Evolutionary conservation across 73 alveolate species (phyloP).

Genomic region (Paramecium pentaurelia): DNA sequence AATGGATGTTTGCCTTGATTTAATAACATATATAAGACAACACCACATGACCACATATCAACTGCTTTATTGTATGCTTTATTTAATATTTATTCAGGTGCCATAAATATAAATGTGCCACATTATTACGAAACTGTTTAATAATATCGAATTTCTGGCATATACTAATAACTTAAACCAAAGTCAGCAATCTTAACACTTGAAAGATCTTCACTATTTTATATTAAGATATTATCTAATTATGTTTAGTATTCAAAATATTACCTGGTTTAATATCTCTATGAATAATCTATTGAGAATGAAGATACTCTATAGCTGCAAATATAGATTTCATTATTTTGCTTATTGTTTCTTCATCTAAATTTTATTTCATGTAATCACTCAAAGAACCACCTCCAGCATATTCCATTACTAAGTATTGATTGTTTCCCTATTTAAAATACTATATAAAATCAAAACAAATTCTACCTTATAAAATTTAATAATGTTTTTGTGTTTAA

Average conservation of each 20-base stretch:
- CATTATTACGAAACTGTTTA: conserved; percentile 42
- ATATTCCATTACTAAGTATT: conserved; percentile 10
- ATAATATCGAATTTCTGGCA: not conserved
- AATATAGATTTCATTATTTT: not conserved
- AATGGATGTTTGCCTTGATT: conserved; percentile 52
- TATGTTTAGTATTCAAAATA: not conserved
- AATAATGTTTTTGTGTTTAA: conserved; percentile 57
- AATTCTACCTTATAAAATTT: conserved; percentile 18
- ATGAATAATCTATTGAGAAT: conserved; percentile 63
- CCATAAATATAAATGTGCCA: conserved; percentile 53
- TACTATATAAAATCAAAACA: not conserved
- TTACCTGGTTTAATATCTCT: conserved; percentile 71
- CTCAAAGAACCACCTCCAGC: conserved; percentile 11
- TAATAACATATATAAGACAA: conserved; percentile 47
- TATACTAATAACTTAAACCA: conserved; percentile 47
- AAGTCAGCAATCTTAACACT: conserved; percentile 54
- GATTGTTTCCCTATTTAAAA: not conserved
- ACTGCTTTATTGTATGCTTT: conserved; percentile 42
- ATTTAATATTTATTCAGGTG: conserved; percentile 54
- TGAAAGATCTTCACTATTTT: conserved; percentile 24
- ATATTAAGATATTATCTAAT: conserved; percentile 49
- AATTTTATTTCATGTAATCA: not conserved
- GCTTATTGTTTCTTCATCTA: not conserved
- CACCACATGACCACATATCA: conserved; percentile 61
- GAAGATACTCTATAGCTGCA: conserved; percentile 62